These are phyloP conservation scores for Calonectria hongkongensis DNA, from an alignment of 2,329 filamentous ascomycete species.

Conservation along the genomic window DNA sequence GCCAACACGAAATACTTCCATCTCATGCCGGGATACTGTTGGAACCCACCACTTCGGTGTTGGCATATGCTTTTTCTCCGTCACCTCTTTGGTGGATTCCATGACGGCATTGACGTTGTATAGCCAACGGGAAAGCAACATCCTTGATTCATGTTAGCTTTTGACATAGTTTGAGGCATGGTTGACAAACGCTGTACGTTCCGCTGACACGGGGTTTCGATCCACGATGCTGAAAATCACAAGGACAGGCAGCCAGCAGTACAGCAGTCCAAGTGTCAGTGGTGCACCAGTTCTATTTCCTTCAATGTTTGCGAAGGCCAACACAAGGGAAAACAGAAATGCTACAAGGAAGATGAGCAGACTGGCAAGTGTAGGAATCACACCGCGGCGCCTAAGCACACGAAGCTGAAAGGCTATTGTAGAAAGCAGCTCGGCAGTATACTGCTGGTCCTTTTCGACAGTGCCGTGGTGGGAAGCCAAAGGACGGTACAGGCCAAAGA, in stretches of 20 bases:
- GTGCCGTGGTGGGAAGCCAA: slow-evolving; percentile 15
- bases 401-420: slow-evolving; percentile 27
- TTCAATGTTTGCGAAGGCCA: slow-evolving; percentile 14
- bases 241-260: slow-evolving; percentile 16
- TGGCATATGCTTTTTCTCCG: slow-evolving; percentile 22
- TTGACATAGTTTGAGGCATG: no score
- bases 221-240: slow-evolving; percentile 24
- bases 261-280: slow-evolving; percentile 4
- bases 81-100: slow-evolving; percentile 17
- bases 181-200: slow-evolving; percentile 21
- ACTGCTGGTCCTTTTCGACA: slow-evolving; percentile 34
- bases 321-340: slow-evolving; percentile 21
- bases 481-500: slow-evolving; percentile 25
- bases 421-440: slow-evolving; percentile 25
- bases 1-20: slow-evolving; percentile 22
- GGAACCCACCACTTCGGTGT: slow-evolving; percentile 26
- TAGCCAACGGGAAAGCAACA: slow-evolving; percentile 23
- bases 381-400: slow-evolving; percentile 16
- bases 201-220: slow-evolving; percentile 17
- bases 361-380: slow-evolving; percentile 20
- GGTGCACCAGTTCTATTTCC: slow-evolving; percentile 10
- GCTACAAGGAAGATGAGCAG: slow-evolving; percentile 16
- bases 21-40: not conserved
- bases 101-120: slow-evolving; percentile 29
- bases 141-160: not conserved